Evolutionary conservation across 805 yeast genomes (phyloP), one percentile per base, ranked within the genome.

Genomic region (Sugiyamaella marilandica): DNA sequence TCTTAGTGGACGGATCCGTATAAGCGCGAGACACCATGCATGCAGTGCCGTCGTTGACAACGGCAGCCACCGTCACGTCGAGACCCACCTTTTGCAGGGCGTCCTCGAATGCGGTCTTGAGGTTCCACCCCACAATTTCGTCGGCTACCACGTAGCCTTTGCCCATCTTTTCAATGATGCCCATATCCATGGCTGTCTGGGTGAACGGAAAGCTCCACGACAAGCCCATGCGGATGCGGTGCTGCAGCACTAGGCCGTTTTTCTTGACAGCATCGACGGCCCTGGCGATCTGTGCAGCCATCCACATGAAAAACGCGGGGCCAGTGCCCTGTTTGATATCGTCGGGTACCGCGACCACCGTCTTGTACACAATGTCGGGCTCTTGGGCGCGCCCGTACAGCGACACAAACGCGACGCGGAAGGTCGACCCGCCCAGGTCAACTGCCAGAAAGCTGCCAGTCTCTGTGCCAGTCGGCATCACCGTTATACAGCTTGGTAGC

Each of bases 1-100:
- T 75, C 10, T 81, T 79, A 13, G 96, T 85, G 48, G 11, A 83
- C 71, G 70, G 84, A 32, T 58, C 57, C 18, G 45, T 14, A 29
- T 65, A 89, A 31, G 94, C 85, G 64, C 89, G 81, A 4, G 95
- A 80, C 54, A 90, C 73, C 56, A 89, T 74, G 5, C 96, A 86
- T 39, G 97, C 96, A 10, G 86, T 91, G 1, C 96, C 87, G 65
- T 90, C 97, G 66, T 90, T 90, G 16, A 95, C 90, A 55, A 90
- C 76, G 0, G 96, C 97, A 18, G 81, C 84, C 45, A 88, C 83
- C 35, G 70, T 65, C 36, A 88, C 88, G 16, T 85, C 81, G 26
- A 79, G 69, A 0, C 80, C 79, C 45, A 77, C 70, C 1, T 62
- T 63, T 53, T 81, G 81, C 48, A 90, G 64, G 47, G 85, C 83